These are phyloP conservation scores for Phanerochaete carnosa DNA, from an alignment of 768 basidiomycete species.

Conservation along the genomic window DNA sequence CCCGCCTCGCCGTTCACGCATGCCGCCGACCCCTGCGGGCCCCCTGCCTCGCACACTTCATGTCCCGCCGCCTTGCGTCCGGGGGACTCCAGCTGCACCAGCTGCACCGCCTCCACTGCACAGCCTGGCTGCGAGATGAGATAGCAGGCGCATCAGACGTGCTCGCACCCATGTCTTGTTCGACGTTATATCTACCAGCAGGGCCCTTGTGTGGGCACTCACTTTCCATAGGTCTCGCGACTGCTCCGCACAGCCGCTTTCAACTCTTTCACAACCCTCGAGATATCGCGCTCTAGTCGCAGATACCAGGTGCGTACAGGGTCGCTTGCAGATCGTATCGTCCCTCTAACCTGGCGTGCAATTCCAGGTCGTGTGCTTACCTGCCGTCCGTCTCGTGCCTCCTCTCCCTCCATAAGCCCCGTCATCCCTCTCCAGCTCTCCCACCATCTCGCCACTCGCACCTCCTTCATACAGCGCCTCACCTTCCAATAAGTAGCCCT, in stretches of 20 bases:
- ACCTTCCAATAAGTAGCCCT: conserved; percentile 4
- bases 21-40: not conserved
- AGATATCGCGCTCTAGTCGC: not conserved
- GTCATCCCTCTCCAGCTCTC: not conserved
- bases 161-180: not conserved
- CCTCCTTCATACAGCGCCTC: not conserved
- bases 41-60: conserved; percentile 1
- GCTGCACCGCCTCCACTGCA: not conserved
- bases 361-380: not conserved
- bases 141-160: conserved; percentile 6
- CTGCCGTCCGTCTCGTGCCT: not conserved
- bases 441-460: not conserved
- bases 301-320: not conserved
- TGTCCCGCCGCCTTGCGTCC: not conserved
- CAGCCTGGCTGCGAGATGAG: not conserved
- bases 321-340: not conserved
- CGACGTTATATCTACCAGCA: not conserved
- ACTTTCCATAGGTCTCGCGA: not conserved
- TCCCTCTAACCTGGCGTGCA: not conserved
- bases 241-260: not conserved
- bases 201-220: not conserved
- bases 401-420: not conserved
- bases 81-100: not conserved
- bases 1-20: conserved; percentile 2
- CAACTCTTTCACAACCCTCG: not conserved